Conservation (phyloP, 306 rosid species). For the Styphnolobium japonicum region DNA sequence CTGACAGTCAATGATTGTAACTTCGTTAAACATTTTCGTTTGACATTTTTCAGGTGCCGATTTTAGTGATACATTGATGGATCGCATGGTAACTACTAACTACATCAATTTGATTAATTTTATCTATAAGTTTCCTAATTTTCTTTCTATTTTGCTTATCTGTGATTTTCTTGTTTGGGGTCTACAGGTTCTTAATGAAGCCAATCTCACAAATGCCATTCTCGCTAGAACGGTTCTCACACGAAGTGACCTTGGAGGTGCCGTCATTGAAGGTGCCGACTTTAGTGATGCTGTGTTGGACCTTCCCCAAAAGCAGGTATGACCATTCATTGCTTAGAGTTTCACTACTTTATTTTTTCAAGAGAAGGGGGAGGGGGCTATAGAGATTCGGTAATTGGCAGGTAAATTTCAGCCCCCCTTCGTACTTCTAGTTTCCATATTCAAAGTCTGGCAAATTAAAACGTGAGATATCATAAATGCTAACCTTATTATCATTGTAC, state of each 20-base stretch:
- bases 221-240: slow-evolving; percentile 86
- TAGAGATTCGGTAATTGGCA: too few species aligned
- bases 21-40: neutral
- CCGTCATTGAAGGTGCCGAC: slow-evolving; percentile 84
- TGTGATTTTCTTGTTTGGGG: neutral
- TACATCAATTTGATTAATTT: neutral
- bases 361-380: too few species aligned
- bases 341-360: neutral
- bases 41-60: slow-evolving; percentile 59
- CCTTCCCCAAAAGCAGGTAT: slow-evolving; percentile 76
- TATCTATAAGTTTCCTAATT: neutral
- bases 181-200: slow-evolving; percentile 78
- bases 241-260: slow-evolving; percentile 91
- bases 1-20: neutral
- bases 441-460: neutral
- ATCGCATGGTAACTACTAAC: slow-evolving; percentile 86
- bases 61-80: slow-evolving; percentile 95
- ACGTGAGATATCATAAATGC: too few species aligned
- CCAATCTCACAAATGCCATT: slow-evolving; percentile 82
- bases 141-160: neutral
- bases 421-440: neutral
- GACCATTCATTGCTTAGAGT: neutral
- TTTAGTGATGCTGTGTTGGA: slow-evolving; percentile 95
- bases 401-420: neutral
- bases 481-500: too few species aligned